These are phyloP conservation scores for Saksenaea oblongispora DNA, from an alignment of 371 early-diverging fungal species.

Conservation along the genomic window DNA sequence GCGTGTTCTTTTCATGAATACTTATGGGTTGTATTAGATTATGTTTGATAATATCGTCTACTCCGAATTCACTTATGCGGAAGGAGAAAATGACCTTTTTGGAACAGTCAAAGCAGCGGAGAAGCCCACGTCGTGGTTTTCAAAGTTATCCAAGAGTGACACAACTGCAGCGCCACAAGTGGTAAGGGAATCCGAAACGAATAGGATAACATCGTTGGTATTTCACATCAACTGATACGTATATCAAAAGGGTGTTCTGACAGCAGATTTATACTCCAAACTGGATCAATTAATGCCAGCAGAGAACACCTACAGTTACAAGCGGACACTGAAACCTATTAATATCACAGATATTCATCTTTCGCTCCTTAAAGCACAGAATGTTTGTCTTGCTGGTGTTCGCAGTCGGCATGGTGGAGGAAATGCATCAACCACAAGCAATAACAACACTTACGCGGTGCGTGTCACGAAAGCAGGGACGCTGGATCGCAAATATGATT, in stretches of 20 bases:
- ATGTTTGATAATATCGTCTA: conserved; percentile 78
- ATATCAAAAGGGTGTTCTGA: conserved; percentile 11
- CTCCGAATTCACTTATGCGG: conserved; percentile 57
- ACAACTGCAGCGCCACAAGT: conserved; percentile 14
- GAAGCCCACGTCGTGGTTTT: conserved; percentile 39
- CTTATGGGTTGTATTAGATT: conserved; percentile 39
- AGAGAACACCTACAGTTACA: conserved; percentile 39
- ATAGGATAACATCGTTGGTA: background rate
- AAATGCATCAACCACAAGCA: conserved; percentile 8
- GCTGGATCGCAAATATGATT: conserved; percentile 72
- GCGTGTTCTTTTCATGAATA: background rate
- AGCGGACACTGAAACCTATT: conserved; percentile 29
- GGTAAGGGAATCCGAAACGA: background rate
- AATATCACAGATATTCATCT: conserved; percentile 34
- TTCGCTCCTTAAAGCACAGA: conserved; percentile 40
- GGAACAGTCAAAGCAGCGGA: conserved; percentile 11
- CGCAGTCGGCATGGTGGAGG: conserved; percentile 26
- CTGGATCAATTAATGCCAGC: conserved; percentile 45
- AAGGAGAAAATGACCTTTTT: conserved; percentile 40
- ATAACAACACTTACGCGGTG: conserved; percentile 51
- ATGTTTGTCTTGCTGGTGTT: conserved; percentile 47
- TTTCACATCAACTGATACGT: conserved; percentile 3
- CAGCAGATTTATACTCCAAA: conserved; percentile 33
- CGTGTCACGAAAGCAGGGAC: conserved; percentile 73
- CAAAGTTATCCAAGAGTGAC: conserved; percentile 25